phyloP scores from a whole-genome alignment of 805 yeast species.

The Starmerella vitae region DNA sequence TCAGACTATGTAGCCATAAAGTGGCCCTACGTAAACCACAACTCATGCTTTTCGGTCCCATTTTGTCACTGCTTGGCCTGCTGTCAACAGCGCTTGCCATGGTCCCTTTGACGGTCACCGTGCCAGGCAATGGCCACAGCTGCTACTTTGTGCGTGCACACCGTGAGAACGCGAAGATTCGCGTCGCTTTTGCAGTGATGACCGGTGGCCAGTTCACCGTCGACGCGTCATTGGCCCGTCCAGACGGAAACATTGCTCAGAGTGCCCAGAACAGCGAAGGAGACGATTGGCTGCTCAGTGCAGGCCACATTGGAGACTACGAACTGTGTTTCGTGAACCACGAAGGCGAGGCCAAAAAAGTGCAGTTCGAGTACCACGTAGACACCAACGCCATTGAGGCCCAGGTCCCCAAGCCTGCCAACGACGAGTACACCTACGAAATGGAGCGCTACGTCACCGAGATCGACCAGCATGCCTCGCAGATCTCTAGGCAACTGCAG shows the following conservation, averaged over 20 bases:
- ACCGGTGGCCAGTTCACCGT: constrained; percentile 69
- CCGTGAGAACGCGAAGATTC: constrained; percentile 44
- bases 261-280: constrained; percentile 52
- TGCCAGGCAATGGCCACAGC: constrained; percentile 60
- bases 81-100: constrained; percentile 11
- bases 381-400: constrained; percentile 40
- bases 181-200: constrained; percentile 74
- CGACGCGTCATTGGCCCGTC: constrained; percentile 48
- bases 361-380: constrained; percentile 60
- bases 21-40: background rate
- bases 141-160: constrained; percentile 63
- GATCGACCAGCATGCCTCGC: constrained; percentile 23
- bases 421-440: constrained; percentile 22
- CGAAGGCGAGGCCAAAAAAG: constrained; percentile 70
- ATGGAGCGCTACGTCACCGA: constrained; percentile 24
- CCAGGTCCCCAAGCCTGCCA: constrained; percentile 36
- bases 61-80: constrained; percentile 7
- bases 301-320: constrained; percentile 61
- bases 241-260: constrained; percentile 41
- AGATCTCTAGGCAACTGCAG: constrained; percentile 35
- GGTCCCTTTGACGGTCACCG: constrained; percentile 56
- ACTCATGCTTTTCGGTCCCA: constrained; percentile 1
- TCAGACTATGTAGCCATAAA: too few species aligned
- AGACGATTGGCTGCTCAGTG: constrained; percentile 65
- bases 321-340: constrained; percentile 75